Evolutionary conservation across 495 filamentous ascomycete genomes (phyloP).

Genomic region (Trichoderma reesei): DNA sequence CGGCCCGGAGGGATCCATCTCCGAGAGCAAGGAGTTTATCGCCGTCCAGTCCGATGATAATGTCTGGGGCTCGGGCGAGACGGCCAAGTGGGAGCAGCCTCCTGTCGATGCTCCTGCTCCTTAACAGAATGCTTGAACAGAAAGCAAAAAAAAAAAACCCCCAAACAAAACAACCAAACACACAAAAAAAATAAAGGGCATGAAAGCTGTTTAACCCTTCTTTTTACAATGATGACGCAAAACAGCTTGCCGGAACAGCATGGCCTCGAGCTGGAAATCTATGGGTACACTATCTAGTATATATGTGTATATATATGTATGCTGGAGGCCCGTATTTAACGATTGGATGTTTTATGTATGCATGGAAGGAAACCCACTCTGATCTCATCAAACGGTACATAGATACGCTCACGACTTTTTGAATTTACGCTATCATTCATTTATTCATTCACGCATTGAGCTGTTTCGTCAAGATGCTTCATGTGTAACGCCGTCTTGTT

Average conservation of each 20-base stretch:
- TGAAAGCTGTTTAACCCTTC: background rate
- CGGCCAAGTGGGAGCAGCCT: constrained; percentile 5
- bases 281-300: too few species aligned
- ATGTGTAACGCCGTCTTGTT: background rate
- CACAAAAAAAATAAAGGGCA: background rate
- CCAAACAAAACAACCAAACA: background rate
- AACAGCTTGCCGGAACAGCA: constrained; percentile 2
- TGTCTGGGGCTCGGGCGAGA: constrained; percentile 11
- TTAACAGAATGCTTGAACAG: background rate
- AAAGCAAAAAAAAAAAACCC: background rate
- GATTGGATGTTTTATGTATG: constrained; percentile 8
- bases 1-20: constrained; percentile 12
- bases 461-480: background rate
- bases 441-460: too few species aligned
- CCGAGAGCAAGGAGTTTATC: constrained; percentile 26
- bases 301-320: too few species aligned
- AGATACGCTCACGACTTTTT: constrained; percentile 7
- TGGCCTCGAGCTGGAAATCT: background rate
- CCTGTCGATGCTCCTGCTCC: background rate
- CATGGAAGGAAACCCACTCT: constrained; percentile 6
- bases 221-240: background rate
- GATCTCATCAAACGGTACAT: constrained; percentile 1
- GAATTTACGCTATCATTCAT: background rate
- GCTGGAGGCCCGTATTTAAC: background rate
- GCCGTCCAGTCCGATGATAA: constrained; percentile 27